Evolutionary conservation across 108 stramenopile species (phyloP), one percentile per base, ranked within the genome.

Genomic region (Ochromonas danica): DNA sequence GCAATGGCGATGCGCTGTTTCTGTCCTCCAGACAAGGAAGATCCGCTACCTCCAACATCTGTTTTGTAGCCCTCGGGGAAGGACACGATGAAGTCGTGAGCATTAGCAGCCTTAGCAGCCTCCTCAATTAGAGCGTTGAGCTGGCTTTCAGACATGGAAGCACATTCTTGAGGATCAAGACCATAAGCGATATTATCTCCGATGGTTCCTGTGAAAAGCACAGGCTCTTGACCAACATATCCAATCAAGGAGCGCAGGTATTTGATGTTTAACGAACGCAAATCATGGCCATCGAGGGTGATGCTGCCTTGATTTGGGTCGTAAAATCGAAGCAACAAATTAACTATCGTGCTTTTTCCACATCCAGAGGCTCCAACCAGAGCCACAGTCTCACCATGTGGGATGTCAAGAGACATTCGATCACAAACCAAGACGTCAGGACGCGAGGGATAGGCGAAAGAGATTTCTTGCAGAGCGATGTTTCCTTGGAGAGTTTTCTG

Each of bases 271-370:
- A 95, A 42, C 45, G 90, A 87, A 39, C 78, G 80, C 22, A 97
- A 63, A 80, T 97, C 87, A n/a, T 79, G 80, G 35, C 95, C 98
- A 77, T 99, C 96, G 14, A 99, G 61, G 28, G 61, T 70, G 27
- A 99, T 84, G 65, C 71, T 28, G 88, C 93, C 30, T 41, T 40
- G 0, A 0, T 78, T 70, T 0, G 91, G 90, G 79, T 96, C 95
- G 83, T 98, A 98, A 81, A 96, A 96, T 35, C 98, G 89, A 80
- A 95, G 89, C 27, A 99, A 45, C 6, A 99, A 87, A 40, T 88
- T 87, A 36, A 97, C 88, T 35, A 96, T 84, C 1, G 95, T 96
- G 60, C 81, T 83, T 81, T 98, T 97, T 0, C 95, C 95, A 0
- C 88, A 87, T 27, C 97, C 97, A 62, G 85, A 86, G 14, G 88